phyloP scores from a whole-genome alignment of 2,329 filamentous ascomycete genomes.

The Aureobasidium sp. region DNA sequence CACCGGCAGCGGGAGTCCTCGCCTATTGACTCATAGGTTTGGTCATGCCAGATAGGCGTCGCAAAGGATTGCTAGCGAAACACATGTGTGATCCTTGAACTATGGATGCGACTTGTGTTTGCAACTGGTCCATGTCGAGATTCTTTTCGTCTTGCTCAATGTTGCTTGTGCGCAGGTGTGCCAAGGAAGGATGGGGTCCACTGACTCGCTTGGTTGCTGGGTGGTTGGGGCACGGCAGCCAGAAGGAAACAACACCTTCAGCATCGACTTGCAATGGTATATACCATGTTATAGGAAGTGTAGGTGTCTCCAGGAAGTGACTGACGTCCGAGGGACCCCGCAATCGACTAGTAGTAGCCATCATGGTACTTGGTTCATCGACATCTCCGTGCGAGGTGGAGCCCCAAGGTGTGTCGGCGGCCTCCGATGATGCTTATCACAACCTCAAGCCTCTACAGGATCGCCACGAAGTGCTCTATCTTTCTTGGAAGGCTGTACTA shows the following conservation, averaged over 20 bases:
- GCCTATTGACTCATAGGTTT: conserved; percentile 6
- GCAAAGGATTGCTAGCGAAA: not conserved
- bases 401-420: conserved; percentile 3
- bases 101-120: not conserved
- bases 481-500: not conserved
- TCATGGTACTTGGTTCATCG: not conserved
- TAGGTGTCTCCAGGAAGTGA: not conserved
- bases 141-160: not conserved
- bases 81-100: not conserved
- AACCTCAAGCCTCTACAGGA: conserved; percentile 9
- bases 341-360: conserved; percentile 11
- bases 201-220: not conserved
- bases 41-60: conserved; percentile 9
- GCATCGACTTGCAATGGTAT: not conserved
- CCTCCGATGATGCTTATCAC: conserved; percentile 14
- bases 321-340: conserved; percentile 2
- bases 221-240: not conserved
- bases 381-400: conserved; percentile 13
- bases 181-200: conserved; percentile 6
- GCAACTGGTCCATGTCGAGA: not conserved
- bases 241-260: not conserved
- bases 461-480: not conserved
- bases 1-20: not conserved
- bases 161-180: not conserved
- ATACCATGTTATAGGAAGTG: not conserved